A percentile compares a stretch with the other conserved stretches of the same genome.
These are phyloP conservation scores for Fraxinus excelsior DNA, from an alignment of 257 asterid genomes.

Conservation along the genomic window DNA sequence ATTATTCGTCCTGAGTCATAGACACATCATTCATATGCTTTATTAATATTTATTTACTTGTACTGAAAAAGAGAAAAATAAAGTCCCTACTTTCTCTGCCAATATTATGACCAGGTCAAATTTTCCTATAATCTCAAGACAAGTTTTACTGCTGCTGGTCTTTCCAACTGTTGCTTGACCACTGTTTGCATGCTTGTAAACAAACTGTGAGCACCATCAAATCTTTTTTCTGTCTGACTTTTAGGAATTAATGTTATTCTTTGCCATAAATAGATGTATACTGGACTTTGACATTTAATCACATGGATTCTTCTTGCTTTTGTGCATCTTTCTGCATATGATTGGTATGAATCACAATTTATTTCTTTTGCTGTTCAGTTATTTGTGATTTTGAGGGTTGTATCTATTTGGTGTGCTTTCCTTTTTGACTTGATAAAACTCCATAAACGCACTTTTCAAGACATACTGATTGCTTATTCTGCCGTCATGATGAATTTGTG, in stretches of 20 bases:
- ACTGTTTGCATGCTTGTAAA: not conserved
- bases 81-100: not conserved
- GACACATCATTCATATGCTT: not conserved
- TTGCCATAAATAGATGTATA: not conserved
- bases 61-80: constrained; percentile 7
- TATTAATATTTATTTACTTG: not conserved
- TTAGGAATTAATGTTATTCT: not conserved
- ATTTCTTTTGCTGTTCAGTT: not conserved
- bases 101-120: not conserved
- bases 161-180: not conserved
- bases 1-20: not conserved
- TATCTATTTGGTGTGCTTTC: not conserved
- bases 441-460: not conserved
- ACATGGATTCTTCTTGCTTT: not conserved
- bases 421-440: not conserved
- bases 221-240: not conserved
- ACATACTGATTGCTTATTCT: constrained; percentile 22
- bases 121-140: constrained; percentile 11
- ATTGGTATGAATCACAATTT: not conserved
- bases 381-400: not conserved
- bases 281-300: not conserved
- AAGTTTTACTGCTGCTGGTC: not conserved
- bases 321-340: not conserved
- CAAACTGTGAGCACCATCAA: not conserved
- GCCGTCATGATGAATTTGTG: constrained; percentile 30